Percentiles rank a stretch among this genome's conserved stretches.
Evolutionary conservation across 2,329 filamentous ascomycete species (phyloP).

Genomic region (Pestalotiopsis sp.): DNA sequence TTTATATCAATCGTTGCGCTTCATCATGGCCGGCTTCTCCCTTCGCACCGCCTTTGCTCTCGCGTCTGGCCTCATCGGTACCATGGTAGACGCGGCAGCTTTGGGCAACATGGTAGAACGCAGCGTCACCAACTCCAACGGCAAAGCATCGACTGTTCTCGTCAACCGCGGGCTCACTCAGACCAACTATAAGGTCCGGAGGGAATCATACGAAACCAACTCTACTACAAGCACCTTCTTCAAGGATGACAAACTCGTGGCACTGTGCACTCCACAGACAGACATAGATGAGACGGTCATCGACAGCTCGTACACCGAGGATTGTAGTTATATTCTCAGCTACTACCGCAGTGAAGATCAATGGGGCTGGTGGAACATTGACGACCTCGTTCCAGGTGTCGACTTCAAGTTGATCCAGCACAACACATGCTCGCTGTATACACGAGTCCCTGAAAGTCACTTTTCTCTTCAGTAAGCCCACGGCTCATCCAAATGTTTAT

Average conservation of each 20-base stretch:
- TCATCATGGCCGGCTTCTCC: neutral
- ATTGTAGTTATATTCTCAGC: conserved; percentile 3
- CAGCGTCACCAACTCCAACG: neutral
- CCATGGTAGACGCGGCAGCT: neutral
- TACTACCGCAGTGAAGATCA: neutral
- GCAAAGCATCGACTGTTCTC: neutral
- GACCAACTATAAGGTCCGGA: neutral
- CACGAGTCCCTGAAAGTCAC: neutral
- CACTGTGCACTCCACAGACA: neutral
- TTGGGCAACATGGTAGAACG: neutral
- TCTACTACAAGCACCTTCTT: neutral
- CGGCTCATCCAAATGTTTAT: neutral
- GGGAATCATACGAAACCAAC: neutral
- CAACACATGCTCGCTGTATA: neutral
- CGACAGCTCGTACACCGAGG: conserved; percentile 1
- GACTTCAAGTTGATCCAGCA: neutral
- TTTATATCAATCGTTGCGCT: neutral
- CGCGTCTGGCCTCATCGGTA: neutral
- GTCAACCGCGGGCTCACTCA: neutral
- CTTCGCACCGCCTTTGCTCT: neutral
- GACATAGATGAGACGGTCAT: neutral
- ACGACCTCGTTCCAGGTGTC: neutral
- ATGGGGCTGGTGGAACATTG: neutral
- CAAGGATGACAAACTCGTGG: neutral
- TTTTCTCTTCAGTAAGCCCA: neutral